These are phyloP conservation scores for Dysphania ambrosioides DNA, from an alignment of 148 eudicot species.

Conservation along the genomic window DNA sequence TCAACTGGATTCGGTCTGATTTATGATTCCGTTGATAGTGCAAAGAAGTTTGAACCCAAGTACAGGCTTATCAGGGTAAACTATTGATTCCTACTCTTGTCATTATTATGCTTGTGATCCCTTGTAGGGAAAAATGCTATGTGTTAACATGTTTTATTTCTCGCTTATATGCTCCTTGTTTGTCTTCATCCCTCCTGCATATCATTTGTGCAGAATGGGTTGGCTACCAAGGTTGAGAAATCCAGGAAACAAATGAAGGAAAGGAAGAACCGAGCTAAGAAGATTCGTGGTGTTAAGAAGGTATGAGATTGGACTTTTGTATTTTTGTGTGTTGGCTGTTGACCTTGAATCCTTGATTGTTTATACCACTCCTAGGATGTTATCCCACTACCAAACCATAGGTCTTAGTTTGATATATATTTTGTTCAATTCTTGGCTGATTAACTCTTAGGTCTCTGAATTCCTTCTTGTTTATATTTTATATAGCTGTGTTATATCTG, in stretches of 20 bases:
- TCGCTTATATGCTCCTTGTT: not conserved
- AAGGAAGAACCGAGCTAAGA: conserved; percentile 79
- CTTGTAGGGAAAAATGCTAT: not conserved
- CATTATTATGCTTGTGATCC: not conserved
- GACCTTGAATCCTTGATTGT: not conserved
- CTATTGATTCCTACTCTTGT: not conserved
- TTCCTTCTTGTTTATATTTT: too few species aligned
- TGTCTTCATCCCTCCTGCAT: not conserved
- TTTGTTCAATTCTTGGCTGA: too few species aligned
- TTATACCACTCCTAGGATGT: too few species aligned
- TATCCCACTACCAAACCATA: too few species aligned
- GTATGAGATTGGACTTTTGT: conserved; percentile 21
- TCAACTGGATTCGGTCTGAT: conserved; percentile 82
- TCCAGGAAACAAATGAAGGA: conserved; percentile 85
- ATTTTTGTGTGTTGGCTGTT: not conserved
- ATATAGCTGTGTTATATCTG: too few species aligned
- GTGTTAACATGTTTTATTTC: not conserved
- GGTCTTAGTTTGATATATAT: too few species aligned
- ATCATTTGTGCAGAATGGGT: conserved; percentile 49
- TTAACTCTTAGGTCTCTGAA: too few species aligned
- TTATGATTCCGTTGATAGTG: conserved; percentile 70
- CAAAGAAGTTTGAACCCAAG: conserved; percentile 78
- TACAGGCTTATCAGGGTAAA: conserved; percentile 86
- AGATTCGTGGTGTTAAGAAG: conserved; percentile 88
- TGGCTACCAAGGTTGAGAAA: conserved; percentile 71